phyloP scores from a whole-genome alignment of 176 grass and related monocot species.

The Avena sativa region DNA sequence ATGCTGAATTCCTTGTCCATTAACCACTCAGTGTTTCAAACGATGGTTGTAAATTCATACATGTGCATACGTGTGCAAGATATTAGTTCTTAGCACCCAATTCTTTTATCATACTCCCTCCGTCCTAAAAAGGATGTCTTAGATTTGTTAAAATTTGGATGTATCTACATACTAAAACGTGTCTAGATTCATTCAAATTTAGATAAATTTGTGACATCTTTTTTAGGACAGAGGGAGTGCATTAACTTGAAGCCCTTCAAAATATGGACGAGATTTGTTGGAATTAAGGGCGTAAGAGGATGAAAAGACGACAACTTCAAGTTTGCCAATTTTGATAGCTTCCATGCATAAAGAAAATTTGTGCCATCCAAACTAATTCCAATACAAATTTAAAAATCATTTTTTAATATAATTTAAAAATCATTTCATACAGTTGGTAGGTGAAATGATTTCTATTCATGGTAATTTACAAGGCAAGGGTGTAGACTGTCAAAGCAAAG shows the following conservation, averaged over 20 bases:
- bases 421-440: conserved; percentile 3
- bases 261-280: conserved; percentile 1
- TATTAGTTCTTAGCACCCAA: conserved; percentile 26
- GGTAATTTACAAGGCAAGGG: conserved; percentile 8
- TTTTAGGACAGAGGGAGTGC: no score
- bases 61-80: background rate
- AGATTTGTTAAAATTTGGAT: no score
- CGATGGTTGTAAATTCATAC: background rate
- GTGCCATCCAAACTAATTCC: background rate
- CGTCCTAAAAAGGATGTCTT: no score
- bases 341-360: background rate
- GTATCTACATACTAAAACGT: no score
- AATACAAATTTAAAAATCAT: background rate
- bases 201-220: no score
- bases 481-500: conserved; percentile 24
- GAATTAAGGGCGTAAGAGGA: background rate
- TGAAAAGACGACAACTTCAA: background rate
- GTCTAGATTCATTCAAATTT: no score
- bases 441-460: background rate
- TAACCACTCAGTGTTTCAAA: conserved; percentile 1
- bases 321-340: conserved; percentile 7
- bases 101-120: background rate
- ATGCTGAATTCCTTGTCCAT: background rate
- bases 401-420: background rate
- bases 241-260: conserved; percentile 15